Evolutionary conservation across 2,329 filamentous ascomycete species (phyloP).

Genomic region (Microdochium nivale): DNA sequence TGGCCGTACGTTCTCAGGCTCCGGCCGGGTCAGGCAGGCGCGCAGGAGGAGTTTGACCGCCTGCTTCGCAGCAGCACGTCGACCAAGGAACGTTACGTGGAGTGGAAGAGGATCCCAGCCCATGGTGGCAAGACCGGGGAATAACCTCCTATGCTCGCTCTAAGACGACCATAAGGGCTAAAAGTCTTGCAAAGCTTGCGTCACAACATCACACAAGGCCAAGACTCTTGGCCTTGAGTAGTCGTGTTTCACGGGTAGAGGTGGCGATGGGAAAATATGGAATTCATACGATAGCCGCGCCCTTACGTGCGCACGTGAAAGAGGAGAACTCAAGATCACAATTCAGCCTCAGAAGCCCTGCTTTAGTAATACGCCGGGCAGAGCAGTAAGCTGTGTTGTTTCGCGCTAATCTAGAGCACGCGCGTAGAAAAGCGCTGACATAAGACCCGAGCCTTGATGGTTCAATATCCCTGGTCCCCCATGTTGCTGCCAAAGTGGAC

Average conservation of each 20-base stretch:
- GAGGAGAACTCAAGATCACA: background rate
- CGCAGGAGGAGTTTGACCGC: slow-evolving; percentile 22
- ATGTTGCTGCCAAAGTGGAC: background rate
- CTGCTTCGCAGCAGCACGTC: slow-evolving; percentile 2
- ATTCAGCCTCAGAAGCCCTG: background rate
- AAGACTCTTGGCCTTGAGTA: too few relatives aligned
- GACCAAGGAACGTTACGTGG: slow-evolving; percentile 21
- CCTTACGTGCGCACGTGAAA: background rate
- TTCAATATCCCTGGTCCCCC: background rate
- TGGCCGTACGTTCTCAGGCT: slow-evolving; percentile 21
- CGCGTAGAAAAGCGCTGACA: background rate
- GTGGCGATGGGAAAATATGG: too few relatives aligned
- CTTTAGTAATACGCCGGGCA: background rate
- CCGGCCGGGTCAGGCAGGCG: slow-evolving; percentile 9
- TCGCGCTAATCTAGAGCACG: background rate
- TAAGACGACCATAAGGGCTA: background rate
- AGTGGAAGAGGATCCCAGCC: slow-evolving; percentile 14
- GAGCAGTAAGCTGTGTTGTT: background rate
- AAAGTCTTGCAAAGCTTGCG: too few relatives aligned
- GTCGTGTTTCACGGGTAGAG: too few relatives aligned
- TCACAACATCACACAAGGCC: too few relatives aligned
- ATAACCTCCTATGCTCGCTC: background rate
- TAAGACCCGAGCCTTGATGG: background rate
- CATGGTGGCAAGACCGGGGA: background rate
- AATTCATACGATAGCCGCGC: background rate